Conservation (phyloP, 2,329 filamentous ascomycete species). For the Xylariaceae sp. region DNA sequence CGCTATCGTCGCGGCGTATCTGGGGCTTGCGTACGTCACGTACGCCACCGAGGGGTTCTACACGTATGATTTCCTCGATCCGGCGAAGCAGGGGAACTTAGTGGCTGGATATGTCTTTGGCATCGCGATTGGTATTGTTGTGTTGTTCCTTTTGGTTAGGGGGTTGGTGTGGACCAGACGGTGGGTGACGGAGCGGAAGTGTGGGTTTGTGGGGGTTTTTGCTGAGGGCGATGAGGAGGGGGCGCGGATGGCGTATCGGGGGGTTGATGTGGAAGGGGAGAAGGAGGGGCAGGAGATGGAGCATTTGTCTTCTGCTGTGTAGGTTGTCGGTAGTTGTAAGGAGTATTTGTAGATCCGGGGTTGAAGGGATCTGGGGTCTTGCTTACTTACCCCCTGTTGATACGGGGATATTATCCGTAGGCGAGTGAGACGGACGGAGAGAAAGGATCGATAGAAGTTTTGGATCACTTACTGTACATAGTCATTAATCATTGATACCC, state of each 20-base stretch:
- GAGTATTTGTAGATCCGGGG: no score
- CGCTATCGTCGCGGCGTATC: slow-evolving; percentile 65
- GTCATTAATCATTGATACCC: no score
- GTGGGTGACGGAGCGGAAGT: slow-evolving; percentile 33
- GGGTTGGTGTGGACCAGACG: slow-evolving; percentile 38
- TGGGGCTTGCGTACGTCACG: slow-evolving; percentile 69
- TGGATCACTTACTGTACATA: no score
- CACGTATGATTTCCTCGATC: slow-evolving; percentile 73
- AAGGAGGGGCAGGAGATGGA: slow-evolving; percentile 4
- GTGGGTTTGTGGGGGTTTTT: slow-evolving; percentile 26
- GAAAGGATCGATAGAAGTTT: no score
- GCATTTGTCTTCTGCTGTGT: background rate
- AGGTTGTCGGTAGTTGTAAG: background rate
- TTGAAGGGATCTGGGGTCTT: no score
- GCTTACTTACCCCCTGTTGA: no score
- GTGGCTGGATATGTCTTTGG: slow-evolving; percentile 58
- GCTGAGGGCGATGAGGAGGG: slow-evolving; percentile 7
- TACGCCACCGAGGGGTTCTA: slow-evolving; percentile 66
- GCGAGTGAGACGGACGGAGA: no score
- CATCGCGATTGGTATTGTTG: slow-evolving; percentile 39
- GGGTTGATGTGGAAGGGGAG: background rate
- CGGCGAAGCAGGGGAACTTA: slow-evolving; percentile 42
- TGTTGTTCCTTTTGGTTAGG: slow-evolving; percentile 42
- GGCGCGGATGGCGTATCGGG: background rate
- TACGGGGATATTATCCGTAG: no score